Evolutionary conservation across 169 alveolate species (phyloP).

Genomic region (Plasmodium yoelii): DNA sequence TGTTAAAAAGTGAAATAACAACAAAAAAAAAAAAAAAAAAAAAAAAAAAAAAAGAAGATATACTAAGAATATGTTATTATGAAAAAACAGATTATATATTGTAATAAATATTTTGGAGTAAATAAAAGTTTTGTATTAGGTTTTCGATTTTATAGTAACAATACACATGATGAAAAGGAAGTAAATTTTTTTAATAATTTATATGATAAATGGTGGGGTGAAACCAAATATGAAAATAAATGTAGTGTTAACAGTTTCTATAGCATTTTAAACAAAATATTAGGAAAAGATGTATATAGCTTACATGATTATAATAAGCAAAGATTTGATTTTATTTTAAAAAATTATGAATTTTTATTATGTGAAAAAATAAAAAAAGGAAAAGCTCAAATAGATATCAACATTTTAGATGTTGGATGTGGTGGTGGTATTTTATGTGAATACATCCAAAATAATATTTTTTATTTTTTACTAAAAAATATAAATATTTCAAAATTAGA

Average conservation of each 20-base stretch:
- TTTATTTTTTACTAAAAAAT: conserved; percentile 21
- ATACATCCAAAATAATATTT: conserved; percentile 31
- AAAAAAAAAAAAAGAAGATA: too few relatives aligned
- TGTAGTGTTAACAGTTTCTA: neutral
- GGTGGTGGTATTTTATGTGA: conserved; percentile 66
- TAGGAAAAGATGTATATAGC: conserved; percentile 45
- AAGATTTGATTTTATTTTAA: conserved; percentile 35
- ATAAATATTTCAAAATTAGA: neutral
- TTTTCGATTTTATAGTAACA: conserved; percentile 4
- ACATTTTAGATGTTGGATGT: conserved; percentile 57
- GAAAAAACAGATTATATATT: neutral
- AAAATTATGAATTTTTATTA: conserved; percentile 38
- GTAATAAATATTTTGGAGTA: too few relatives aligned
- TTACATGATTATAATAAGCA: conserved; percentile 53
- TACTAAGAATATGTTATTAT: neutral
- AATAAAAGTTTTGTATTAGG: too few relatives aligned
- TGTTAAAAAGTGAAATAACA: too few relatives aligned
- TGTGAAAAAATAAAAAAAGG: conserved; percentile 21
- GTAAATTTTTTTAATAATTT: conserved; percentile 14
- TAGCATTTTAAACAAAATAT: conserved; percentile 7
- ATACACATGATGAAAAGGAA: conserved; percentile 41
- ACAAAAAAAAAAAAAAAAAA: too few relatives aligned
- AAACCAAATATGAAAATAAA: conserved; percentile 2
- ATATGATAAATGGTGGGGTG: conserved; percentile 43
- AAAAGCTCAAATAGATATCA: neutral